A percentile compares a stretch with the other conserved stretches of the same genome.
phyloP scores from a whole-genome alignment of 1,139 yeast species.

The Arxiozyma bovina region DNA sequence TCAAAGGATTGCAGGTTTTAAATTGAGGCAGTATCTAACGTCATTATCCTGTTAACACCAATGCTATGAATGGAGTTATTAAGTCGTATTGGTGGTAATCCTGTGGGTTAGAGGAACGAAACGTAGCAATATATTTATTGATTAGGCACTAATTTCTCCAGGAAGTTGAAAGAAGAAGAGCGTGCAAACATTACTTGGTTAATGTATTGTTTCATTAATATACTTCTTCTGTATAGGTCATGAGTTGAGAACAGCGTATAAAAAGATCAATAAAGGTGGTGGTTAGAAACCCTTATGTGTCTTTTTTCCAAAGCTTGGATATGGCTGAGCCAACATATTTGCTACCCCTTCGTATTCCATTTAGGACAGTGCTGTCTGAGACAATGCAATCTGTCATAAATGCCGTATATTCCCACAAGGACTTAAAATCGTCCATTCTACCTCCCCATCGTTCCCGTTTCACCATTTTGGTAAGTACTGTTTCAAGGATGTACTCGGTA shows the following conservation, averaged over 20 bases:
- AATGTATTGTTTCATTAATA: no score
- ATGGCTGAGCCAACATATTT: neutral
- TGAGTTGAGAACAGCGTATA: neutral
- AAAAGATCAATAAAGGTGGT: neutral
- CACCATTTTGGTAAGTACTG: neutral
- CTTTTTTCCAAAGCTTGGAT: neutral
- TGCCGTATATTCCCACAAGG: neutral
- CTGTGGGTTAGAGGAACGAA: no score
- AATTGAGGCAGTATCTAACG: no score
- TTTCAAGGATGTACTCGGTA: neutral
- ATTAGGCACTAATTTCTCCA: no score
- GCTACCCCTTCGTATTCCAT: neutral
- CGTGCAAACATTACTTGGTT: no score
- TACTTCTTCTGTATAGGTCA: no score
- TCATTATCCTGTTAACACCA: no score
- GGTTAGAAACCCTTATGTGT: neutral
- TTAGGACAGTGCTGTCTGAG: neutral
- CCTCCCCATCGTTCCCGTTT: neutral
- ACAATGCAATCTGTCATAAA: neutral
- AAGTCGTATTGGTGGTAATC: no score
- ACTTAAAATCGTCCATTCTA: neutral
- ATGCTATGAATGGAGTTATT: no score
- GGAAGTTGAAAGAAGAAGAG: no score
- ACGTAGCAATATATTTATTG: no score
- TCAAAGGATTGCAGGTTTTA: no score